Percentiles rank a stretch among this genome's conserved stretches.
These are phyloP conservation scores for Colletotrichum agaves DNA, from an alignment of 2,329 filamentous ascomycete species.

Conservation along the genomic window DNA sequence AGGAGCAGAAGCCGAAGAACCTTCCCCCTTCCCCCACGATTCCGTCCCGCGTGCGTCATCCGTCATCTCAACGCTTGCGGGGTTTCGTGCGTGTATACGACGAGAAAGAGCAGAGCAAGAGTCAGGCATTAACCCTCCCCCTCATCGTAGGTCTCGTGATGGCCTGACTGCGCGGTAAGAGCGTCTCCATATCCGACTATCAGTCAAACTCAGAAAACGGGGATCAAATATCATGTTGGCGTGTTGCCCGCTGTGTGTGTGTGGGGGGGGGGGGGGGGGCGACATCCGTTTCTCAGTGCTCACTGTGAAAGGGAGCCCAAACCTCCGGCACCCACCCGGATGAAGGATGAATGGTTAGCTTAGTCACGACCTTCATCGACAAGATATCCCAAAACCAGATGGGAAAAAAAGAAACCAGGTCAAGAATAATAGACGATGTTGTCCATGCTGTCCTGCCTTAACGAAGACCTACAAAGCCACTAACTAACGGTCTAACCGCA, in stretches of 20 bases:
- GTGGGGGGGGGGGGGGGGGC: background rate
- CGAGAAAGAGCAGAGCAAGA: background rate
- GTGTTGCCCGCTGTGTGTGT: conserved; percentile 11
- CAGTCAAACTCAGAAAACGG: background rate
- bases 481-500: too few species aligned
- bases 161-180: background rate
- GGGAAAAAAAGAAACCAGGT: conserved; percentile 1
- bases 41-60: conserved; percentile 11
- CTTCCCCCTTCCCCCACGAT: conserved; percentile 11
- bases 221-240: conserved; percentile 14
- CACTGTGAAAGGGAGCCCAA: background rate
- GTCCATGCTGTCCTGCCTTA: background rate
- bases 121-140: background rate
- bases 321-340: conserved; percentile 10
- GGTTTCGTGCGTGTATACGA: background rate
- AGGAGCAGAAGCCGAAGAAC: background rate
- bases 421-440: background rate
- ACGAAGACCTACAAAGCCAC: background rate
- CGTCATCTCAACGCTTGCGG: background rate
- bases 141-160: too few species aligned
- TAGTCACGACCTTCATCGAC: background rate
- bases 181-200: background rate
- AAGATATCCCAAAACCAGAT: background rate
- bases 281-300: background rate
- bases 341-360: conserved; percentile 5